Evolutionary conservation across 176 grass and related monocot genomes (phyloP), one percentile per base, ranked within the genome.

Genomic region (Avena atlantica): DNA sequence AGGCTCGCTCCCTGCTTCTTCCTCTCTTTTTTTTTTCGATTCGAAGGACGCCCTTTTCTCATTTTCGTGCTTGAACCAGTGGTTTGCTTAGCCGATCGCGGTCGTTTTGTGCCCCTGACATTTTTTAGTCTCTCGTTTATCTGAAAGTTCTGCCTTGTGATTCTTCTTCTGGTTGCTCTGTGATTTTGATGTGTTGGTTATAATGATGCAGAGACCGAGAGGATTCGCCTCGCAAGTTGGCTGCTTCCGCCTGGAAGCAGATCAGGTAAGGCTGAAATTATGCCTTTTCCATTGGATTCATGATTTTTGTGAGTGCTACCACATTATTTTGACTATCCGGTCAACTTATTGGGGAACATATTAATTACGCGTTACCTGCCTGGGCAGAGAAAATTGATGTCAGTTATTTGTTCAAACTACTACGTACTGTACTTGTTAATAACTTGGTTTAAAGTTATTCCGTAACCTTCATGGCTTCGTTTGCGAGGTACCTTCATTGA

Each of bases 181-280:
- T 15, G 25, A 53, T 9, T n/a, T 65, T 62, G 25, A 86, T 29
- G 42, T 27, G 51, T 61, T 85, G 36, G 24, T 78, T 82, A 61
- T 61, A 61, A 63, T 78, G 71, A 20, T 77, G 78, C 83, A 90
- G 88, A 79, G 21, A 1, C 55, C 52, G 10, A 86, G 89, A 79
- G 72, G 84, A 34, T 87, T 90, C 79, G 15, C 79, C 20, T 78
- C 89, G 53, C 72, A 86, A 80, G 63, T 70, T 52, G 62, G 71
- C 63, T 51, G 82, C 82, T 11, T 42, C 88, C n/a, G 37, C 23
- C 17, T 74, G 14, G 56, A 89, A 86, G 51, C 21, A 79, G 9
- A 59, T 82, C 11, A 71, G 58, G 73, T 82, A 83, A 83, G 24
- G 3, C 27, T 52, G 48, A 53, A 82, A 70, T 0, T 4, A 51